Conservation (phyloP, 148 eudicot genomes). For the Agrostemma githago region DNA sequence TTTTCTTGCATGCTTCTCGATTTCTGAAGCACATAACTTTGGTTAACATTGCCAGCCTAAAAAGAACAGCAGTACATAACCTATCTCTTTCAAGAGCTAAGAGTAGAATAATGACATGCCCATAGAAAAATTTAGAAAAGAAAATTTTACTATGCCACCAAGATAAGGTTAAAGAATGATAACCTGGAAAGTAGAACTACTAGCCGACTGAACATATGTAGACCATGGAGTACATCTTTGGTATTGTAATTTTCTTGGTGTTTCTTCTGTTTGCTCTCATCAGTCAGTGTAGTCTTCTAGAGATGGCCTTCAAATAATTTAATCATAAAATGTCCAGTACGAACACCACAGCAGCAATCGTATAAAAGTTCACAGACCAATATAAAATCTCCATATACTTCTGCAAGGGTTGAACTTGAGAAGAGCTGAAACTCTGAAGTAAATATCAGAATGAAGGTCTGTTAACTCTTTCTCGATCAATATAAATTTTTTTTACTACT, state of each 20-base stretch:
- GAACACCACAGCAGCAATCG: slow-evolving; percentile 9
- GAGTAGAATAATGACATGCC: neutral
- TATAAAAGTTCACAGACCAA: slow-evolving; percentile 3
- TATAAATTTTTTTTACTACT: slow-evolving; percentile 1
- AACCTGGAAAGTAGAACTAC: slow-evolving; percentile 18
- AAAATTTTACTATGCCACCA: neutral
- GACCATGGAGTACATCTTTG: slow-evolving; percentile 17
- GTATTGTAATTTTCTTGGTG: slow-evolving; percentile 25
- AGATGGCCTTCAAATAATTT: slow-evolving; percentile 7
- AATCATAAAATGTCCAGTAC: neutral
- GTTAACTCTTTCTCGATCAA: slow-evolving; percentile 14
- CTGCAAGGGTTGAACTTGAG: slow-evolving; percentile 6
- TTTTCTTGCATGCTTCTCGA: slow-evolving; percentile 2
- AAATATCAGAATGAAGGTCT: slow-evolving; percentile 35
- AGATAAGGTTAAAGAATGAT: slow-evolving; percentile 3
- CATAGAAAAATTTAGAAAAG: slow-evolving; percentile 2
- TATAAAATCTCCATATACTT: neutral
- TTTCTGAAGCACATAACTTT: neutral
- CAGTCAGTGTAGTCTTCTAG: slow-evolving; percentile 23
- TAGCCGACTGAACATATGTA: slow-evolving; percentile 6
- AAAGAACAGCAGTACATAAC: slow-evolving; percentile 1
- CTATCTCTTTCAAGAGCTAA: neutral
- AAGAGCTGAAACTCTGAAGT: slow-evolving; percentile 12
- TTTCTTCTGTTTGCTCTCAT: slow-evolving; percentile 10
- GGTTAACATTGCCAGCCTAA: slow-evolving; percentile 2